Evolutionary conservation across 2,329 filamentous ascomycete species (phyloP).

Genomic region (Monosporascus cannonballus): DNA sequence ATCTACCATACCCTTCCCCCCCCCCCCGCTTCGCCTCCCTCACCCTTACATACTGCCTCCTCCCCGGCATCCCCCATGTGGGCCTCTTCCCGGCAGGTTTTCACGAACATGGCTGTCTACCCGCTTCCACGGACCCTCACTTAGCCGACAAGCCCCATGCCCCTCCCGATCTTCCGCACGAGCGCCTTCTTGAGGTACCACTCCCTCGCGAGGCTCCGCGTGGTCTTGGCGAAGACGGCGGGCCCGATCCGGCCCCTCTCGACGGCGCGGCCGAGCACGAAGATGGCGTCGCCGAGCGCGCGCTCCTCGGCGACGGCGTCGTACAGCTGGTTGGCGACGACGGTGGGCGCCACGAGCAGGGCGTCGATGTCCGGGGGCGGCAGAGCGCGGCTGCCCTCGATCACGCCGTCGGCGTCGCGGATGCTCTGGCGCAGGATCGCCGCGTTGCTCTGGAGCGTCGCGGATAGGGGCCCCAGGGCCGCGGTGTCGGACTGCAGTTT

Average conservation of each 20-base stretch:
- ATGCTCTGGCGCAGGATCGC: slow-evolving; percentile 72
- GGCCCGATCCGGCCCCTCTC: slow-evolving; percentile 66
- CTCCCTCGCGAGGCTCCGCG: slow-evolving; percentile 66
- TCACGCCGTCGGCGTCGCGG: slow-evolving; percentile 69
- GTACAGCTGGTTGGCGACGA: slow-evolving; percentile 91
- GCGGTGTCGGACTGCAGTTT: slow-evolving; percentile 69
- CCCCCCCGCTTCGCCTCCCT: too few species aligned
- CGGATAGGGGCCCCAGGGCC: slow-evolving; percentile 63
- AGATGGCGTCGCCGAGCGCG: slow-evolving; percentile 80
- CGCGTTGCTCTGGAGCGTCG: slow-evolving; percentile 70
- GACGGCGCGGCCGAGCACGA: slow-evolving; percentile 69
- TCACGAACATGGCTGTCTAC: not conserved
- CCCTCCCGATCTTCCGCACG: slow-evolving; percentile 67
- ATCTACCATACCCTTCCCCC: too few species aligned
- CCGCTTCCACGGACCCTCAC: not conserved
- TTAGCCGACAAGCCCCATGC: slow-evolving; percentile 58
- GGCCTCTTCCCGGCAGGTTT: too few species aligned
- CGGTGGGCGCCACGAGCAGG: slow-evolving; percentile 84
- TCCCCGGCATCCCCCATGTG: too few species aligned
- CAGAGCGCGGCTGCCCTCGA: slow-evolving; percentile 64
- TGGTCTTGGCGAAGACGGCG: slow-evolving; percentile 73
- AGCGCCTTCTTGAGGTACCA: slow-evolving; percentile 81
- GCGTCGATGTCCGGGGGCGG: slow-evolving; percentile 78
- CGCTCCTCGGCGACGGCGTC: slow-evolving; percentile 82
- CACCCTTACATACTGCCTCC: too few species aligned